Base-by-base conservation (phyloP, 23 red algal genomes). In the Gracilaria domingensis region DNA sequence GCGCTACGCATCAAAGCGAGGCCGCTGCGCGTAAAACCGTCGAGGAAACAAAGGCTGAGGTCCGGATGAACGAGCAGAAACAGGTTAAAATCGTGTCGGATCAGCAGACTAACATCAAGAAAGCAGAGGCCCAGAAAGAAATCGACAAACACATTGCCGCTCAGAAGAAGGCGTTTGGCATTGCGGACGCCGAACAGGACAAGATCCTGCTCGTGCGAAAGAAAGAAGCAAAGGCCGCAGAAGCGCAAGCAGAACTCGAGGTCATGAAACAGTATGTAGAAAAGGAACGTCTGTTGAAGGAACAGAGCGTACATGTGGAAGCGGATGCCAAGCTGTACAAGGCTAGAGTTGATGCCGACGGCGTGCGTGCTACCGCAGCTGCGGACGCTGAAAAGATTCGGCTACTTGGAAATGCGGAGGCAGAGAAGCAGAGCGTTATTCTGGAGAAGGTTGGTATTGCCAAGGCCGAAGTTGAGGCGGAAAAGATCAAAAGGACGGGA, bases 281-380 rank as follows among this genome's bases (percentile, higher is more conserved):
- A 45, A 92, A 84, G 79, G 89, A 81, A 57, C 58, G 67, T 7
- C 40, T 92, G 4, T 23, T 70, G n/a, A 82, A 84, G 30, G 79
- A 83, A 38, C 77, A 82, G 42, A 33, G 29, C 11, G 72, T 92
- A 11, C 42, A 92, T 53, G 89, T 84, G 76, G 79, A 84, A n/a
- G 89, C 89, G 0, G 89, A 92, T 49, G 89, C 89, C 20, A 76
- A 56, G 60, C 79, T 92, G 30, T 92, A 92, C 79, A 84, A 82
- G 1, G 57, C 79, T 1, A 72, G 60, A 34, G 80, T 84, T 79
- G 78, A 92, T 30, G 89, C 89, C 17, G 89, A 92, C 23, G 80
- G 89, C 55, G 56, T 92, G 30, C 65, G 79, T 20, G 79, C 64
- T 12, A 84, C 48, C 2, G 89, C 89, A 6, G 64, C n/a, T 16